A percentile compares a stretch with the other conserved stretches of the same genome.
Evolutionary conservation across 2,329 filamentous ascomycete genomes (phyloP).

Genomic region (Epichloe scottii): DNA sequence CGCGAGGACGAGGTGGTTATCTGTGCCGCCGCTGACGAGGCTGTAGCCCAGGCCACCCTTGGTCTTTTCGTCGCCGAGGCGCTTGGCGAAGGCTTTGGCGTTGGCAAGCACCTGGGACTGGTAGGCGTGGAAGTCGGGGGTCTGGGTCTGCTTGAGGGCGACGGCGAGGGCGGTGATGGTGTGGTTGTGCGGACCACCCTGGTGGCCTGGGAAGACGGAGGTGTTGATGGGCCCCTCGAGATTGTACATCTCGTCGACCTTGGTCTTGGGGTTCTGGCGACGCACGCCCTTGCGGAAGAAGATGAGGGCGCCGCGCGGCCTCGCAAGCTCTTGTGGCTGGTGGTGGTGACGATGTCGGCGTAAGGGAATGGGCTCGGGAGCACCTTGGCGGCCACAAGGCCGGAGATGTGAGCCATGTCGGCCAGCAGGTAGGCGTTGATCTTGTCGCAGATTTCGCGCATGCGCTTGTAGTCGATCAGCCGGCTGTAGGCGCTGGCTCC

Average conservation of each 20-base stretch:
- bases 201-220: constrained; percentile 95
- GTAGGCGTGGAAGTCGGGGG: constrained; percentile 82
- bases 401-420: constrained; percentile 97
- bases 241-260: constrained; percentile 76
- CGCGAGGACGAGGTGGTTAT: constrained; percentile 90
- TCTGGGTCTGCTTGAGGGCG: constrained; percentile 85
- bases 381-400: constrained; percentile 82
- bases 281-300: constrained; percentile 94
- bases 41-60: constrained; percentile 73
- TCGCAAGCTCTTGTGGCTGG: constrained; percentile 93
- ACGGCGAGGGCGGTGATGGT: constrained; percentile 94
- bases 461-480: constrained; percentile 85
- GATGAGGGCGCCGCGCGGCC: constrained; percentile 92
- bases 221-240: constrained; percentile 89
- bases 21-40: constrained; percentile 86
- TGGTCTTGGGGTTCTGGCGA: constrained; percentile 70
- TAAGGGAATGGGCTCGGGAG: constrained; percentile 80
- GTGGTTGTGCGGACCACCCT: constrained; percentile 97
- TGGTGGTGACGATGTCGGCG: constrained; percentile 93
- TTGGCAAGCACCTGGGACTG: constrained; percentile 85
- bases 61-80: constrained; percentile 54
- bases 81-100: constrained; percentile 69
- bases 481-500: constrained; percentile 94
- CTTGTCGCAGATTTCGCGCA: constrained; percentile 85
- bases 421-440: constrained; percentile 84